Evolutionary conservation across 768 basidiomycete genomes (phyloP).

Genomic region (Suillus subluteus): DNA sequence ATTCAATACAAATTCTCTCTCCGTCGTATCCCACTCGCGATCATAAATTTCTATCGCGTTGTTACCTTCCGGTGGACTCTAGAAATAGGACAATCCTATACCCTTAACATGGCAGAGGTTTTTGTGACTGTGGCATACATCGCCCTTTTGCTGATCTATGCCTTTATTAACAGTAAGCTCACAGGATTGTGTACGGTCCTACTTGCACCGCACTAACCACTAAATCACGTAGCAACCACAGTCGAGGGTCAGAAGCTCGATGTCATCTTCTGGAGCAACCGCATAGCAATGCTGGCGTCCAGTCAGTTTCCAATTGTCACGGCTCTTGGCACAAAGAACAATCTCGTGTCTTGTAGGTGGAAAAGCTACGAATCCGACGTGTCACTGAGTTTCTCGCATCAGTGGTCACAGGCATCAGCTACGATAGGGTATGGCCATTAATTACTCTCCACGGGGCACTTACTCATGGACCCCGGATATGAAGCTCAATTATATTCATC

Average conservation of each 20-base stretch:
- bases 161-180: slow-evolving; percentile 40
- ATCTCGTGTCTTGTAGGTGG: slow-evolving; percentile 22
- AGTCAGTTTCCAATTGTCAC: slow-evolving; percentile 44
- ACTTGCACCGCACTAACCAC: neutral
- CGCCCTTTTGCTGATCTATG: slow-evolving; percentile 39
- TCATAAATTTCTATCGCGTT: slow-evolving; percentile 39
- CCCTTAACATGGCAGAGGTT: slow-evolving; percentile 33
- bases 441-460: neutral
- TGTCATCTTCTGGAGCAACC: slow-evolving; percentile 35
- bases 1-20: slow-evolving; percentile 19
- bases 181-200: slow-evolving; percentile 5
- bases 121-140: slow-evolving; percentile 42
- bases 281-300: slow-evolving; percentile 33
- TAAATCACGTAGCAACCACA: slow-evolving; percentile 22
- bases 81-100: too few relatives aligned
- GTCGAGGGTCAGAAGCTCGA: slow-evolving; percentile 24
- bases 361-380: neutral
- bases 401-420: slow-evolving; percentile 26
- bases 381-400: neutral
- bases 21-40: slow-evolving; percentile 29
- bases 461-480: neutral
- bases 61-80: slow-evolving; percentile 41
- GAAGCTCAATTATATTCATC: slow-evolving; percentile 45
- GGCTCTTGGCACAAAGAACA: slow-evolving; percentile 48
- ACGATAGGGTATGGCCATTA: slow-evolving; percentile 20